phyloP scores from a whole-genome alignment of 805 yeast genomes.

The Metschnikowia cubensis region DNA sequence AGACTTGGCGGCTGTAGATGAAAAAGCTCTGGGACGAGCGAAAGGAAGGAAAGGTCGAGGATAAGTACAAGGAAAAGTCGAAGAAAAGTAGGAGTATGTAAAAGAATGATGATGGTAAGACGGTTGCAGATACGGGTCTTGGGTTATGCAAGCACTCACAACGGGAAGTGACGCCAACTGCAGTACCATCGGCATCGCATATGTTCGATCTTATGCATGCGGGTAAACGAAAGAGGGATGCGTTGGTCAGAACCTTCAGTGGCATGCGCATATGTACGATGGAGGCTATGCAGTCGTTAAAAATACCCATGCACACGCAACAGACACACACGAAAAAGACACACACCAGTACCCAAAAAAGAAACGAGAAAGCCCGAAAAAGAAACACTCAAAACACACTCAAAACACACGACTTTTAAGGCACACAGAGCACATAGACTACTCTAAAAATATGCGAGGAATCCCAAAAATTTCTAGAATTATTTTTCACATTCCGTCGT shows the following conservation, averaged over 20 bases:
- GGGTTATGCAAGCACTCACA: neutral
- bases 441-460: too few species aligned
- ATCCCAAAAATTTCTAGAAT: too few species aligned
- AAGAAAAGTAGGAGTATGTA: neutral
- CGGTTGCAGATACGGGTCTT: neutral
- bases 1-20: too few species aligned
- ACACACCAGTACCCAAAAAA: too few species aligned
- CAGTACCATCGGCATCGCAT: conserved; percentile 5
- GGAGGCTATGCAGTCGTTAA: neutral
- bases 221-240: conserved; percentile 4
- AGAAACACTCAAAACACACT: too few species aligned
- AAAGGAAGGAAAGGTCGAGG: neutral
- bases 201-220: conserved; percentile 5
- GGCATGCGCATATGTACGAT: conserved; percentile 5
- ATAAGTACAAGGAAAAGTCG: neutral
- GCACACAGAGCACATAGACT: too few species aligned
- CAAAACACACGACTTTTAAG: too few species aligned
- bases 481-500: too few species aligned
- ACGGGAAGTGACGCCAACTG: neutral
- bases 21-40: neutral
- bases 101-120: neutral
- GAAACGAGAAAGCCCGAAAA: too few species aligned
- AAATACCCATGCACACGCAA: neutral
- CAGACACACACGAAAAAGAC: too few species aligned
- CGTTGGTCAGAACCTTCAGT: conserved; percentile 4